Base-by-base conservation (phyloP, 1,139 yeast genomes). In the Hansenula anomala region DNA sequence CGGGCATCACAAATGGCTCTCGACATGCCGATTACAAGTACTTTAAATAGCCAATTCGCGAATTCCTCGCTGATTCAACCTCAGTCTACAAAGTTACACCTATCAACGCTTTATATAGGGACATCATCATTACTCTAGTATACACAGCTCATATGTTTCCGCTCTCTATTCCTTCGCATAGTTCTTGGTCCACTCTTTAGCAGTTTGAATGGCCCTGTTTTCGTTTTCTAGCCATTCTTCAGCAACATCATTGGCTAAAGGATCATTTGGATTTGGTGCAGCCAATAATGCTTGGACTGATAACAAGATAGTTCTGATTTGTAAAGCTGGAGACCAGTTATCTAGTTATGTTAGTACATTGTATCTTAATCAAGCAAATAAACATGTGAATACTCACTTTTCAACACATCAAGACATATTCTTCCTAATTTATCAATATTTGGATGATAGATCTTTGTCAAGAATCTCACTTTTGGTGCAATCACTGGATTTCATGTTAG, bases 231-330 rank as follows among this genome's bases (percentile, higher is more conserved):
- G 85, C 97, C 98, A 92, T 52, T 84, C 92, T 51, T 88, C 90
- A 4, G 98, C 98, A 31, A 92, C 98, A 52, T 92, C 98, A 56
- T 92, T 92, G 25, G 97, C 97, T 48, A 94, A 72, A 1, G 98
- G 99, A 63, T 92, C 99, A 60, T 92, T 96, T 33, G 99, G 98
- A 55, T 92, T 94, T 10, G 99, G 98, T 4, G 96, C 90, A 1
- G 96, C 96, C 40, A 92, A 68, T 42, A 92, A 68, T 0, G 98
- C 97, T 63, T 94, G 98, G 45, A 92, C 85, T 15, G 96, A 86
- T 43, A 94, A 70, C 49, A 92, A 68, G 30, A 92, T 85, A n/a
- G 98, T 94, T 60, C 97, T 75, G 49, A 92, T 92, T 60, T 92
- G 97, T 46, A 90, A 71, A 0, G 98, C 98, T 9, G 98, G 98